phyloP scores from a whole-genome alignment of 495 filamentous ascomycete species.

The Hypoxylon fuscum region DNA sequence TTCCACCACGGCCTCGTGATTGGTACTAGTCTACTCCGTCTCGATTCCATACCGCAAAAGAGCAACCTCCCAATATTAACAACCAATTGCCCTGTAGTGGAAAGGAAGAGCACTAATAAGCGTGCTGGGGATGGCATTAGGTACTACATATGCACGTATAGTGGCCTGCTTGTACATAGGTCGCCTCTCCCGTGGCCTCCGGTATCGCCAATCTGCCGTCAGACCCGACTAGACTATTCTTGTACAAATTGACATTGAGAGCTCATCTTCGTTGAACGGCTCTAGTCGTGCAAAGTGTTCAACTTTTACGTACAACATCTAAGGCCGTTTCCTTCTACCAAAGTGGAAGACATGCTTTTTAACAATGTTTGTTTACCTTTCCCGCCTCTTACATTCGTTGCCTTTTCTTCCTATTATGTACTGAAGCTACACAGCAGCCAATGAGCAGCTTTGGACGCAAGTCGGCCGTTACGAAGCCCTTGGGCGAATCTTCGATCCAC shows the following conservation, averaged over 20 bases:
- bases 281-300: slow-evolving; percentile 7
- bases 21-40: slow-evolving; percentile 4
- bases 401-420: slow-evolving; percentile 13
- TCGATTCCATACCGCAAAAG: slow-evolving; percentile 1
- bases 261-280: not conserved
- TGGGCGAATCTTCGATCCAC: slow-evolving; percentile 13
- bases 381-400: slow-evolving; percentile 11
- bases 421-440: slow-evolving; percentile 15
- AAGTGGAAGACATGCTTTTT: not conserved
- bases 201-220: slow-evolving; percentile 32
- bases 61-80: not conserved
- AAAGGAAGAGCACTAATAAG: slow-evolving; percentile 11
- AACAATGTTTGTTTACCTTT: slow-evolving; percentile 9
- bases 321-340: not conserved
- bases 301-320: slow-evolving; percentile 6
- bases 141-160: no score
- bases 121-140: slow-evolving; percentile 1
- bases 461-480: slow-evolving; percentile 17
- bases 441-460: slow-evolving; percentile 21
- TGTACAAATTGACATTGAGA: slow-evolving; percentile 6
- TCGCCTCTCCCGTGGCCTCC: slow-evolving; percentile 15
- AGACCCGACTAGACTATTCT: slow-evolving; percentile 16
- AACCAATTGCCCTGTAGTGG: slow-evolving; percentile 4
- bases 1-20: slow-evolving; percentile 15
- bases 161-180: not conserved